Base-by-base conservation (phyloP, 139 green algal species). In the Nannochloris sp. region DNA sequence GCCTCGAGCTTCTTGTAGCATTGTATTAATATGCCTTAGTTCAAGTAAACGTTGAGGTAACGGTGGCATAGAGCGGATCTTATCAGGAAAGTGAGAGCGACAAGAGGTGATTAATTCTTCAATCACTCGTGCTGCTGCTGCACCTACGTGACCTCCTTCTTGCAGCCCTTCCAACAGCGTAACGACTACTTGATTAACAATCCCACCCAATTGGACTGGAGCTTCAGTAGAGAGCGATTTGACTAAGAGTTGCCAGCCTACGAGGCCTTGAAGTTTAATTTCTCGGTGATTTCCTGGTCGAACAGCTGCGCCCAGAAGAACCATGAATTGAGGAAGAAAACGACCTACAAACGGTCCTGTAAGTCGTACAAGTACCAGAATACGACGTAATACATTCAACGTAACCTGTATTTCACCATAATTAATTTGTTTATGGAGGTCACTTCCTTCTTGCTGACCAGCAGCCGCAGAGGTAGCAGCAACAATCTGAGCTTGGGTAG, bases 101-200 rank as follows among this genome's bases (percentile, higher is more conserved):
- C 15, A 37, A 48, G 56, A 23, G 12, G 29, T 23, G 30, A 64
- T 64, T 30, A 64, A 23, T 23, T 32, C 37, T 57, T 64, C 56
- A 10, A 64, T 34, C 31, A 23, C 19, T 45, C 10, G 57, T 35
- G 10, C 9, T 45, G 31, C 31, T 36, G 15, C 38, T 54, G 60
- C 38, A 77, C 54, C 47, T 70, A 31, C 32, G 31, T 83, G 53
- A 65, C 19, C 78, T 2, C 54, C 60, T 39, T 86, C 82, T 47
- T 88, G 78, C n/a, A 92, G 75, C 8, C 77, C 55, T 13, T 85
- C 79, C 73, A 92, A 60, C 64, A 93, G 55, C 8, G 85, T 77
- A 19, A 93, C 87, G 2, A 86, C 78, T 9, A 87, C 67, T 73
- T 87, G 83, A 57, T 82, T 73, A 2, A 74, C 63, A 5, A 91